Base-by-base conservation (phyloP, 2,329 filamentous ascomycete genomes). In the Cytospora piceicola region DNA sequence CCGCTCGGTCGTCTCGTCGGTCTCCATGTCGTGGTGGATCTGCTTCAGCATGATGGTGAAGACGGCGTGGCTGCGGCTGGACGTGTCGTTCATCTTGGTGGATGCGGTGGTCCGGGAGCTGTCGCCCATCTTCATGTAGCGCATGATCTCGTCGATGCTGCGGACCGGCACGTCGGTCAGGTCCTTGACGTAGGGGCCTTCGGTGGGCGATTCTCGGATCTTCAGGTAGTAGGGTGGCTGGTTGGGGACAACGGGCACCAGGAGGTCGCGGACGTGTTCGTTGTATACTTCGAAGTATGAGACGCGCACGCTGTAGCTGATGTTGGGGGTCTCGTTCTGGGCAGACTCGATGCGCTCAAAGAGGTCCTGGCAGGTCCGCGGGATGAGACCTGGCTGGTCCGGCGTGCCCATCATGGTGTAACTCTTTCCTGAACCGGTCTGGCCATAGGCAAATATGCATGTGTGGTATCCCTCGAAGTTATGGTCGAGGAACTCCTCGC, bases 221-320 rank as follows among this genome's bases (percentile, higher is more conserved):
- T 97, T 97, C 72, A 99, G 90, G 76, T 98, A 97, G 75, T 96
- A 90, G 1, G 94, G 92, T 6, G 91, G 84, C 68, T 91, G 90
- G 64, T 88, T 90, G 4, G 84, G 81, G 12, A 81, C 74, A 32
- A 90, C 85, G 14, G 94, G 92, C 0, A 93, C 90, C 55, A 99
- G 86, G 42, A 99, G 82, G 75, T 99, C 95, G 66, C 95, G 92
- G 58, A 99, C 95, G 78, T 98, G 95, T 80, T 99, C 95, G 78
- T 99, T 99, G 85, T 99, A 99, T 68, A 99, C 95, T 77, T 99
- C 95, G 74, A 99, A 98, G 80, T 99, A 99, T 4, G 94, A 97
- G 32, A 98, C 95, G 69, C 95, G 91, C 70, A 99, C 95, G 73
- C 94, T 95, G 83, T 97, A 99, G 71, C 92, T 96, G 76, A 97